Percentiles rank a stretch among this genome's conserved stretches.
phyloP scores from a whole-genome alignment of 2,329 filamentous ascomycete genomes.

The Xylaria sp. region DNA sequence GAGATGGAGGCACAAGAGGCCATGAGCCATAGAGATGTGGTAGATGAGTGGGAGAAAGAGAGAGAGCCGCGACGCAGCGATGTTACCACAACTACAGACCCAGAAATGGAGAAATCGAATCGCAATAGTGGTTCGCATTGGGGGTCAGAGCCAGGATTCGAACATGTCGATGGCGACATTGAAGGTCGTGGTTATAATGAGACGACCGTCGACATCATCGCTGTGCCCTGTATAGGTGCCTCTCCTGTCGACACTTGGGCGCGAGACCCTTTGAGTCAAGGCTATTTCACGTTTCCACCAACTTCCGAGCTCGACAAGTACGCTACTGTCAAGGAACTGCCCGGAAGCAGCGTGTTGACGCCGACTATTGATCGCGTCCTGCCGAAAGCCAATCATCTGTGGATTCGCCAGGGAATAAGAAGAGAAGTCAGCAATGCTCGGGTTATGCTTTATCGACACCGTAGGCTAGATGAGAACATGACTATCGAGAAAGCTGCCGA shows the following conservation, averaged over 20 bases:
- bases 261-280: constrained; percentile 59
- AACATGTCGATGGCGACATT: constrained; percentile 56
- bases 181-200: constrained; percentile 59
- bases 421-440: constrained; percentile 59
- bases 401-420: constrained; percentile 64
- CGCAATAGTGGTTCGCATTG: constrained; percentile 46
- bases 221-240: constrained; percentile 64
- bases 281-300: constrained; percentile 55
- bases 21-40: background rate
- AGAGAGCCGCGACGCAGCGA: constrained; percentile 27
- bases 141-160: constrained; percentile 53
- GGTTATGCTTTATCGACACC: constrained; percentile 63
- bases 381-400: constrained; percentile 54
- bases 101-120: constrained; percentile 36
- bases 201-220: constrained; percentile 63
- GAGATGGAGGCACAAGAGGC: constrained; percentile 28
- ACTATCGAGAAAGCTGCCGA: constrained; percentile 58
- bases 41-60: background rate
- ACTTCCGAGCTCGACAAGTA: constrained; percentile 41
- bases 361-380: constrained; percentile 49
- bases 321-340: constrained; percentile 48
- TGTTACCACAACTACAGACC: constrained; percentile 23
- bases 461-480: constrained; percentile 53
- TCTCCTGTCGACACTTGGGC: constrained; percentile 64
- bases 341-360: constrained; percentile 46